Conservation (phyloP, 2,329 filamentous ascomycete genomes). For the Trichoderma endophyticum region DNA sequence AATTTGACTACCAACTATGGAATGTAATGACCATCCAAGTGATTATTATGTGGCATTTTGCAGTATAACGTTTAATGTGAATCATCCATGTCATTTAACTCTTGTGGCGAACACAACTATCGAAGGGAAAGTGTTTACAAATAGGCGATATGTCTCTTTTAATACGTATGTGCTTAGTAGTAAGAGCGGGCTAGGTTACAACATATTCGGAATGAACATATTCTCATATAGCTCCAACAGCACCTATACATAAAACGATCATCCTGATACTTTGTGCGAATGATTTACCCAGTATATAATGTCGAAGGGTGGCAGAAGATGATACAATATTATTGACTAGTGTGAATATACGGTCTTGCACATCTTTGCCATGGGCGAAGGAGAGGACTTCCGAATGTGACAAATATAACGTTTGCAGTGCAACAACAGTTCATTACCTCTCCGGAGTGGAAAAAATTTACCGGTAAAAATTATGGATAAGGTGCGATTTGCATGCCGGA, state of each 20-base stretch:
- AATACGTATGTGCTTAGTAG: not conserved
- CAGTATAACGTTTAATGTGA: not conserved
- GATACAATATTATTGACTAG: fast-evolving
- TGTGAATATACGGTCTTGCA: not conserved
- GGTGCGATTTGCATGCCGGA: not conserved
- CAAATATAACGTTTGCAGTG: not conserved
- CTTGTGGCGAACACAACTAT: fast-evolving
- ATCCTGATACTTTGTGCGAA: not conserved
- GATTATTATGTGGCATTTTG: not conserved
- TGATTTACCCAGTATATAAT: not conserved
- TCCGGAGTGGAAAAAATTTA: not conserved
- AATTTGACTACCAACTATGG: not conserved
- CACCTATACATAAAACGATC: too few species aligned
- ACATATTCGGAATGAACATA: not conserved
- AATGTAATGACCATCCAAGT: not conserved
- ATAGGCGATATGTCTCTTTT: not conserved
- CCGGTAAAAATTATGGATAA: not conserved
- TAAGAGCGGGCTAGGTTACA: not conserved
- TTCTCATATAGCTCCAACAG: too few species aligned
- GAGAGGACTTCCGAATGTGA: not conserved
- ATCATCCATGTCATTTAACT: fast-evolving
- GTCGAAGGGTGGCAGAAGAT: not conserved
- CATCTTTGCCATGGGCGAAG: not conserved
- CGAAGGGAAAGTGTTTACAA: not conserved
- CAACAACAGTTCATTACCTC: not conserved